Conservation (phyloP, 176 grass and related monocot species). For the Puccinellia tenuiflora region DNA sequence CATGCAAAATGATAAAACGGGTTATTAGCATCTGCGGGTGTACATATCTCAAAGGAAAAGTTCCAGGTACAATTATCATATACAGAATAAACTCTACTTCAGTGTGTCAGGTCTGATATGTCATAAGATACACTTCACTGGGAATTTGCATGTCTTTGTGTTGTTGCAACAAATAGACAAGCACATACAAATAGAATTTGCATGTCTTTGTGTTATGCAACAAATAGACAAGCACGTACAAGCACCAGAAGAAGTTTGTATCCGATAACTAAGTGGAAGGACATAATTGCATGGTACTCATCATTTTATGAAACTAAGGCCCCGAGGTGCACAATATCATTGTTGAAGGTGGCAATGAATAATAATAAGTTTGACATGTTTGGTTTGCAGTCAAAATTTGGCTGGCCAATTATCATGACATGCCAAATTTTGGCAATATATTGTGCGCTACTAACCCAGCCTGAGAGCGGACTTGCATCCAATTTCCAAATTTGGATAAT, state of each 20-base stretch:
- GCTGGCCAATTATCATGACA: not conserved
- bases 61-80: not conserved
- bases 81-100: not conserved
- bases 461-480: no score
- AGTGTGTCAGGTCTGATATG: not conserved
- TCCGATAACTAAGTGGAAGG: not conserved
- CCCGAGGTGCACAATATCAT: not conserved
- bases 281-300: not conserved
- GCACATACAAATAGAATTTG: not conserved
- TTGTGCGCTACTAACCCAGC: not conserved
- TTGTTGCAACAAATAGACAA: not conserved
- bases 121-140: not conserved
- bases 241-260: not conserved
- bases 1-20: not conserved
- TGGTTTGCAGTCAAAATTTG: not conserved
- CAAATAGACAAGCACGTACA: not conserved
- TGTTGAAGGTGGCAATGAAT: not conserved
- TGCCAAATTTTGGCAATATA: not conserved
- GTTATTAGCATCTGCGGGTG: not conserved
- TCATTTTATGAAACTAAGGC: not conserved
- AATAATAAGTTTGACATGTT: not conserved
- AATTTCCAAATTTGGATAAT: slow-evolving; percentile 18
- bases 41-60: slow-evolving; percentile 3
- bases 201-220: not conserved
- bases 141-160: not conserved